phyloP scores from a whole-genome alignment of 1,284 basidiomycete genomes.

The Ceratobasidium sp. region DNA sequence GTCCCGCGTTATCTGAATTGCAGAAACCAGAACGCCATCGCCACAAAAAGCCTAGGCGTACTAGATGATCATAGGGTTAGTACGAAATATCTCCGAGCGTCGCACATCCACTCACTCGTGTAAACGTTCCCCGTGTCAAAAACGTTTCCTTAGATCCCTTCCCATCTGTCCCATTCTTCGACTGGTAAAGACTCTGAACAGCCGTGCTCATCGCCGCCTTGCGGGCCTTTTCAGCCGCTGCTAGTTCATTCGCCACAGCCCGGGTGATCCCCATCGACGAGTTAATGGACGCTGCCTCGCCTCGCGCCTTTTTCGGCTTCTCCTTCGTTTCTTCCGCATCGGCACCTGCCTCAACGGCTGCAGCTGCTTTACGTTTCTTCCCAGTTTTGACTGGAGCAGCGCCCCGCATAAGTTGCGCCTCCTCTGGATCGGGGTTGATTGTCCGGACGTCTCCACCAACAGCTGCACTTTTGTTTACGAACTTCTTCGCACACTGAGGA shows the following conservation, averaged over 20 bases:
- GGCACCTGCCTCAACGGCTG: constrained; percentile 50
- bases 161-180: constrained; percentile 63
- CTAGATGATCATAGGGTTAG: constrained; percentile 15
- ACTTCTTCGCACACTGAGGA: constrained; percentile 78
- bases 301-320: constrained; percentile 56
- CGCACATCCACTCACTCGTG: constrained; percentile 66
- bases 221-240: constrained; percentile 76
- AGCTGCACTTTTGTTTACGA: constrained; percentile 57
- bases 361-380: constrained; percentile 69
- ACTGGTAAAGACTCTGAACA: constrained; percentile 73
- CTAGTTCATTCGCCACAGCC: constrained; percentile 63
- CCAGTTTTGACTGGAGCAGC: constrained; percentile 62
- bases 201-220: constrained; percentile 79
- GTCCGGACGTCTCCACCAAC: constrained; percentile 60
- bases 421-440: constrained; percentile 71
- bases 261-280: constrained; percentile 47
- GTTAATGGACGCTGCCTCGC: constrained; percentile 45
- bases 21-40: no score
- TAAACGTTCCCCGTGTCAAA: constrained; percentile 84
- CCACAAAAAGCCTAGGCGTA: constrained; percentile 28
- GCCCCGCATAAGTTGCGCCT: constrained; percentile 65
- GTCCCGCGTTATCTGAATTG: no score
- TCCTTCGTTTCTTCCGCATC: constrained; percentile 53
- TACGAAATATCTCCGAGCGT: neutral
- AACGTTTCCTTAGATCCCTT: constrained; percentile 76